phyloP scores from a whole-genome alignment of 2,329 filamentous ascomycete genomes.

The Beauveria brongniartii region DNA sequence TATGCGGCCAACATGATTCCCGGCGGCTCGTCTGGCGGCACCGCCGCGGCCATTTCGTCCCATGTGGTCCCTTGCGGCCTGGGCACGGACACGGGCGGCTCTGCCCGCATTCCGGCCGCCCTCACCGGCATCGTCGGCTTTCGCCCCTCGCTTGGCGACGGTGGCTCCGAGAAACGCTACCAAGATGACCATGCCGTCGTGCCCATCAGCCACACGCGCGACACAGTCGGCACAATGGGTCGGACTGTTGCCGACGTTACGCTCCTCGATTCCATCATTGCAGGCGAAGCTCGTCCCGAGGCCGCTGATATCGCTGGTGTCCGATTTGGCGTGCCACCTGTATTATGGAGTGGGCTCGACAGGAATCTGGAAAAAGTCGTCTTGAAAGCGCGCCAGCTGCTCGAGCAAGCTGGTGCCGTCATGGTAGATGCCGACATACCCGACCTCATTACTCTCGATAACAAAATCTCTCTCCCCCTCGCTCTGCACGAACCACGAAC shows the following conservation, averaged over 20 bases:
- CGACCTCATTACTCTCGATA: conserved; percentile 10
- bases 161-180: conserved; percentile 13
- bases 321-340: conserved; percentile 13
- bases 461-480: conserved; percentile 6
- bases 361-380: conserved; percentile 9
- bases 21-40: conserved; percentile 17
- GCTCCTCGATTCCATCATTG: conserved; percentile 12
- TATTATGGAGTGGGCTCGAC: conserved; percentile 14
- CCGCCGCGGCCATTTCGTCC: conserved; percentile 15
- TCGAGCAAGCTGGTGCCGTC: conserved; percentile 11
- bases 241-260: conserved; percentile 10
- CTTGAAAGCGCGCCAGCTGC: background rate
- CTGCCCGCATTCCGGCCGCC: conserved; percentile 15
- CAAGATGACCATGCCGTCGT: conserved; percentile 10
- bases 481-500: conserved; percentile 10
- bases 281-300: background rate
- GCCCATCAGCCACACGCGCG: conserved; percentile 11
- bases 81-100: conserved; percentile 17
- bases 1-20: conserved; percentile 13
- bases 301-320: conserved; percentile 5
- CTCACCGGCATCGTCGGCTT: conserved; percentile 16
- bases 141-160: conserved; percentile 14
- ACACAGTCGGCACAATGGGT: conserved; percentile 12
- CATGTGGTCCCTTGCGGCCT: conserved; percentile 15
- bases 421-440: conserved; percentile 14